A percentile compares a stretch with the other conserved stretches of the same genome.
Conservation (phyloP, 352 stramenopile genomes). For the Pythium volutum region DNA sequence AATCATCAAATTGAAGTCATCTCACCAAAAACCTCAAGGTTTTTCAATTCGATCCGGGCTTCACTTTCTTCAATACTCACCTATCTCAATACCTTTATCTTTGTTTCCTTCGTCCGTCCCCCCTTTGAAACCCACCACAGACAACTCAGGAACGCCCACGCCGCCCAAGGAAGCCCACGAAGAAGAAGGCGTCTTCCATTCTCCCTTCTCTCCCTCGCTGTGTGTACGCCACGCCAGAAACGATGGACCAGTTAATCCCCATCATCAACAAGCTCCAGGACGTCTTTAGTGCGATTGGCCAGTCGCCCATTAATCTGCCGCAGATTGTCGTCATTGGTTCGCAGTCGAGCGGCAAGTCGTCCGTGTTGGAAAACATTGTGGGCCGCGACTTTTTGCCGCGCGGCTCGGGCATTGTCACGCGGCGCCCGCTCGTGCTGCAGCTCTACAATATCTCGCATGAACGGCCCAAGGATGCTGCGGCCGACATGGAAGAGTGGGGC, state of each 20-base stretch:
- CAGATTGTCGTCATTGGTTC: constrained; percentile 98
- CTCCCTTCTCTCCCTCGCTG: background rate
- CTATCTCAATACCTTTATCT: constrained; percentile 7
- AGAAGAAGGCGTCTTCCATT: background rate
- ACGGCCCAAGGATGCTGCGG: constrained; percentile 10
- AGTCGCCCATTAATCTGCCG: constrained; percentile 95
- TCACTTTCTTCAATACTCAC: constrained; percentile 7
- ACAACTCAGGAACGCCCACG: constrained; percentile 8
- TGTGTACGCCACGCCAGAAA: background rate
- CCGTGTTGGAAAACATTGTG: constrained; percentile 95
- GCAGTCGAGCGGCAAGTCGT: constrained; percentile 96
- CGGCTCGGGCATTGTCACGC: constrained; percentile 98
- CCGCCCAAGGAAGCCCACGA: no score
- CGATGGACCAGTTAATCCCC: constrained; percentile 99
- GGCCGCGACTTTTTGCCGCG: constrained; percentile 95
- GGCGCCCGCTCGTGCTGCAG: constrained; percentile 97
- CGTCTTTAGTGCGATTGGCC: constrained; percentile 96
- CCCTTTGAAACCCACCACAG: background rate
- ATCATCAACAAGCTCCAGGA: constrained; percentile 99
- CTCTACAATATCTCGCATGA: constrained; percentile 91
- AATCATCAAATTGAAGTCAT: constrained; percentile 15
- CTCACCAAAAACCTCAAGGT: constrained; percentile 17
- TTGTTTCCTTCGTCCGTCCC: constrained; percentile 5
- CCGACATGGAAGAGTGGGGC: constrained; percentile 89
- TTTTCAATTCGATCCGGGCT: background rate